Evolutionary conservation across 2,329 filamentous ascomycete species (phyloP), one percentile per base, ranked within the genome.

Genomic region (Claviceps purpurea): DNA sequence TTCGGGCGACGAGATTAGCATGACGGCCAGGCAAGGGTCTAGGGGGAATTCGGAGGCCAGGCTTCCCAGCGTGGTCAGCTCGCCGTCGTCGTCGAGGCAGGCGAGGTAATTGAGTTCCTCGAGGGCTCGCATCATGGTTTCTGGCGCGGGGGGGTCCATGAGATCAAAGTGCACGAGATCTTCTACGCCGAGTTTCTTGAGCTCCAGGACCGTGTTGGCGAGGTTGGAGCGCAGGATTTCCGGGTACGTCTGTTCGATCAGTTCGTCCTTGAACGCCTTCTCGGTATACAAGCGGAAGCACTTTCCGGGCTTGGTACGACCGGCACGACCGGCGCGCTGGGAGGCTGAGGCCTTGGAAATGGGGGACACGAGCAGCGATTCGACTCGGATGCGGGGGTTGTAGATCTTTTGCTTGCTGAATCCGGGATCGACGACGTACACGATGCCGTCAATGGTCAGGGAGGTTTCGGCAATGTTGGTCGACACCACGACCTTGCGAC

Each of bases 351-450:
- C 93, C 68, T 96, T 97, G 54, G 90, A 97, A 60, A 98, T 97
- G 22, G 93, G 90, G 3, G 93, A 96, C 5, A 98, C 91, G n/a
- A 98, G 76, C 7, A 98, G 78, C 1, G 93, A 97, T 70, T 98
- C 93, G 57, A 98, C 90, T 68, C 93, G 84, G 61, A 95, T 94
- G 55, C 93, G 84, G 22, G 93, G 91, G 68, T 98, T 97, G 75
- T 97, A 98, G 56, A 97, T 93, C 71, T 97, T 98, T 64, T 98
- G 93, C 73, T 98, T 98, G 73, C 89, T 95, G 74, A 98, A 98
- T 39, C 93, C 93, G 2, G 93, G 91, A 63, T 98, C 93, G n/a
- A 98, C 91, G 38, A 98, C 93, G 64, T 96, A 98, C 39, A 98
- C 93, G 57, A 98, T 98, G 65, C 93, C 93, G 64, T 98, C 93